Evolutionary conservation across 331 rosid genomes (phyloP).

Genomic region (Acacia concinna): DNA sequence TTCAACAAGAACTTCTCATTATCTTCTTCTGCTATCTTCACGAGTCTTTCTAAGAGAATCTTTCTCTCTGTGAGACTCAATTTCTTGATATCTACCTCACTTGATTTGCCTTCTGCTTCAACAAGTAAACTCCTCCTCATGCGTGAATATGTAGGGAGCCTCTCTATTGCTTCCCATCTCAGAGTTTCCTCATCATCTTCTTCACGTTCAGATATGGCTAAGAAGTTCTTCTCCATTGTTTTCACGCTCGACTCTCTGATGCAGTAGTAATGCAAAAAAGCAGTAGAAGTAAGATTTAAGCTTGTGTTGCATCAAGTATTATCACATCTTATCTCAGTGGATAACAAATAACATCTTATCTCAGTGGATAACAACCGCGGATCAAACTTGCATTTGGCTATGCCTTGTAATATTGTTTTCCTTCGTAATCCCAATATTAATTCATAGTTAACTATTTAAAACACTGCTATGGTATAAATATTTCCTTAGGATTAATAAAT

Average conservation of each 20-base stretch:
- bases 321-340: too few species aligned
- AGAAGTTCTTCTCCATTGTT: too few species aligned
- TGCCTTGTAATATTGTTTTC: too few species aligned
- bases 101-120: conserved; percentile 45
- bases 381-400: too few species aligned
- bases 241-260: background rate
- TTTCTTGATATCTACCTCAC: conserved; percentile 52
- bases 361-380: too few species aligned
- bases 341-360: too few species aligned
- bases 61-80: conserved; percentile 59
- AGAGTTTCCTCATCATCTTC: conserved; percentile 78
- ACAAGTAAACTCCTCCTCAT: conserved; percentile 58
- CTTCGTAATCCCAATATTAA: too few species aligned
- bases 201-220: conserved; percentile 40
- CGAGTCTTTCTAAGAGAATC: conserved; percentile 60
- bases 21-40: conserved; percentile 60
- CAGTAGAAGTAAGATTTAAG: too few species aligned
- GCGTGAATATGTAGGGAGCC: conserved; percentile 66
- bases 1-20: conserved; percentile 72
- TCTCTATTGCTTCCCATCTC: conserved; percentile 81
- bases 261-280: background rate
- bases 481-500: too few species aligned
- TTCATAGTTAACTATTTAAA: too few species aligned
- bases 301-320: too few species aligned
- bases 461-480: too few species aligned